These are phyloP conservation scores for Didymellaceae sp. DNA, from an alignment of 2,329 filamentous ascomycete species.

Conservation along the genomic window DNA sequence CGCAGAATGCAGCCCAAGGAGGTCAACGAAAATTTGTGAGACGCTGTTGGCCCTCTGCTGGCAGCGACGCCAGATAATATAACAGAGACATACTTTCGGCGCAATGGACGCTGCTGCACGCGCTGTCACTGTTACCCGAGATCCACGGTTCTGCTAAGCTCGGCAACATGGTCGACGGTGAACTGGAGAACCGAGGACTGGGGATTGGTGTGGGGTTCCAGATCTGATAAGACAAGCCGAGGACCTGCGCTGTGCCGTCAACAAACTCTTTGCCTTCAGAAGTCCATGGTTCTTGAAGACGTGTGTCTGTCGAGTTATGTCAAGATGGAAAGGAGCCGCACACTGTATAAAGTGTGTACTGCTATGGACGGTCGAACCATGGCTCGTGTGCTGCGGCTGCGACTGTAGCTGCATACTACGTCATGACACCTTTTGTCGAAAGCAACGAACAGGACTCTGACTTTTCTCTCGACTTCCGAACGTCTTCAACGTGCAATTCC, in stretches of 20 bases:
- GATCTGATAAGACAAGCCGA: slow-evolving; percentile 17
- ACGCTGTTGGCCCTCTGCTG: slow-evolving; percentile 12
- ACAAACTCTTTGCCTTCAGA: neutral
- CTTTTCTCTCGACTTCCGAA: neutral
- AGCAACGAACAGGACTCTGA: neutral
- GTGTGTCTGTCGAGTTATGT: too few relatives aligned
- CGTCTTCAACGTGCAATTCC: neutral
- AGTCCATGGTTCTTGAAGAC: neutral
- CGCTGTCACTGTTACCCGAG: slow-evolving; percentile 16
- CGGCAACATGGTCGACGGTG: slow-evolving; percentile 31
- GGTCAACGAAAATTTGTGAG: slow-evolving; percentile 22
- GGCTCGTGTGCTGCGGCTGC: slow-evolving; percentile 9
- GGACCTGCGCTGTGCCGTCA: neutral
- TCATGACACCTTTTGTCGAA: slow-evolving; percentile 8
- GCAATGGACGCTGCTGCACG: slow-evolving; percentile 20
- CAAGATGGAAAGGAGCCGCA: too few relatives aligned
- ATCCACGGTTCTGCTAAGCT: slow-evolving; percentile 34
- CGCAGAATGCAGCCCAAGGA: slow-evolving; percentile 47
- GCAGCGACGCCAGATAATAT: slow-evolving; percentile 19
- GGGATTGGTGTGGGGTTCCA: slow-evolving; percentile 13
- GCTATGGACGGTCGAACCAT: too few relatives aligned
- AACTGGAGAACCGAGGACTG: slow-evolving; percentile 34
- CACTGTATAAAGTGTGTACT: too few relatives aligned
- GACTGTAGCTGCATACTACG: slow-evolving; percentile 8
- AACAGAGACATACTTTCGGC: slow-evolving; percentile 28